Base-by-base conservation (phyloP, 202 grass and related monocot genomes). In the Musa balbisiana region DNA sequence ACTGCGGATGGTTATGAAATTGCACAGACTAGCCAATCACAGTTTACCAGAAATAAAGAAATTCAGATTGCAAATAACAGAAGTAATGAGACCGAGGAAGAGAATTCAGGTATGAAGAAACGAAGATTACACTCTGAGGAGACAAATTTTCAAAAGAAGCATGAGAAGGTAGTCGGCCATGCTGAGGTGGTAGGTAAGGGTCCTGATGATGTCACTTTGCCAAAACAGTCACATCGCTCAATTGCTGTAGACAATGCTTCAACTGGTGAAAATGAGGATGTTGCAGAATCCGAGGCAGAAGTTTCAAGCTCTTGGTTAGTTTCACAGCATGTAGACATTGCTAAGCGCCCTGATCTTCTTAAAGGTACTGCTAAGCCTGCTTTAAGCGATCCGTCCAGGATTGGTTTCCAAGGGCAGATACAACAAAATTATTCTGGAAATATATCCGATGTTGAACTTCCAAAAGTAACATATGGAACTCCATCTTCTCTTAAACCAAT, bases 241-340 rank as follows among this genome's bases (percentile, higher is more conserved):
- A 84, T 93, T 83, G 91, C 84, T 53, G 89, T 84, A 0, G 93
- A 88, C 62, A 90, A 97, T 71, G 90, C 90, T 78, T 97, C 88
- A 54, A 88, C 91, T 21, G 93, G 90, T 82, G 93, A 97, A 87
- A 97, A 97, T 68, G 93, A 97, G 68, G 93, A 92, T 80, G 90
- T 91, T 62, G 88, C 83, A 13, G 93, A 97, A 52, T 91, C 90
- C 49, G 90, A 93, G 84, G 88, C 88, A 9, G 90, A 92, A 89
- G 90, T 84, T 52, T 92, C 90, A 73, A 92, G 82, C 76, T 89
- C 87, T 76, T 92, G 90, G 90, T 79, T 92, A 80, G 90, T 92
- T 81, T 83, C 90, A 13, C 90, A 92, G 76, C 80, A 71, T 73
- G 87, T 87, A 72, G 84, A 89, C 76, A 87, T 49, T 74, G 81